Base-by-base conservation (phyloP, 306 rosid genomes). In the Astragalus membranaceus region DNA sequence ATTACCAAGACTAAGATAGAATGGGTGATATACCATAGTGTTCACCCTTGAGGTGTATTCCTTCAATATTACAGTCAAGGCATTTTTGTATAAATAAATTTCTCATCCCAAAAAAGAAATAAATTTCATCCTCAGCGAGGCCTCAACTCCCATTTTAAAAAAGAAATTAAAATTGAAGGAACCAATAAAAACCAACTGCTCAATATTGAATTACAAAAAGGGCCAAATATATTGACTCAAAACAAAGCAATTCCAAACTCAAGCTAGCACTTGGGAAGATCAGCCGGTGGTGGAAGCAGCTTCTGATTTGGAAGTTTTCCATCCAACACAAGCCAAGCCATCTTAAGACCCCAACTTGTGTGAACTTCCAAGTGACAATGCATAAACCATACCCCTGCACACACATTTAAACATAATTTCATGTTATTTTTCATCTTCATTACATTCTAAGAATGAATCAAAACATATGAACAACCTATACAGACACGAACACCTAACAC, bases 311-410 rank as follows among this genome's bases (percentile, higher is more conserved):
- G 84, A 4, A 82, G 86, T 54, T 86, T 69, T 70, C 92, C 96
- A 85, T 89, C 85, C 37, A 83, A 71, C 26, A 89, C 92, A 17
- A 83, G 10, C 92, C 96, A 89, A 3, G 88, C 92, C 96, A 86
- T 89, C 69, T 53, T 89, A 62, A 89, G 64, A 15, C 96, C 96
- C 96, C 89, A 86, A 29, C 90, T 86, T 0, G 86, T 86, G 50
- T 89, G 96, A 4, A 89, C 37, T 74, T 86, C 91, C 69, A 86
- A 64, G 55, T 86, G 91, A 52, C 95, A 88, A 82, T 88, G 95
- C 95, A 88, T 86, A 62, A 89, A 86, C 96, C 96, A 89, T 15
- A 81, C 92, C 36, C 95, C 91, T 88, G 57, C 54, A 42, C 5
- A 13, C 43, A 41, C 37, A 42, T 16, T 33, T 76, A 17, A 29